Evolutionary conservation across 2,329 filamentous ascomycete species (phyloP).

Genomic region (Blumeriella jaapii): DNA sequence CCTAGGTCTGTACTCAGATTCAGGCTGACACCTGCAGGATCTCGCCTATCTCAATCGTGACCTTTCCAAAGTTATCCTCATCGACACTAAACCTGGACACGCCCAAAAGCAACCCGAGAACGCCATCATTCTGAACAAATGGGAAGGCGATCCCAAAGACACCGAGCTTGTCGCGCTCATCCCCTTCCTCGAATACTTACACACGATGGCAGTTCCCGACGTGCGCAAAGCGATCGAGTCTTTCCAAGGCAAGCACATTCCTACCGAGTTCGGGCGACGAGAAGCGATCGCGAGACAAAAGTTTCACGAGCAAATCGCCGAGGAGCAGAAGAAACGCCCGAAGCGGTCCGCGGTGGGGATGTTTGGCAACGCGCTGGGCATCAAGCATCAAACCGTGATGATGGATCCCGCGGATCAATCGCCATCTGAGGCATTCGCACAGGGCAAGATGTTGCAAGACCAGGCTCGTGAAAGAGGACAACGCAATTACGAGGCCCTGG

Average conservation of each 20-base stretch:
- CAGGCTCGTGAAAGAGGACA: slow-evolving; percentile 85
- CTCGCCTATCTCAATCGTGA: slow-evolving; percentile 96
- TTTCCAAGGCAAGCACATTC: slow-evolving; percentile 82
- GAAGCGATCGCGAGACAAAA: slow-evolving; percentile 77
- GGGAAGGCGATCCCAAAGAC: slow-evolving; percentile 75
- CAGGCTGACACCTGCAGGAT: slow-evolving; percentile 45
- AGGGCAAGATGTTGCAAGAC: slow-evolving; percentile 96
- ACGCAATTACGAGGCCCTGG: slow-evolving; percentile 78
- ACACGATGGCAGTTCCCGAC: slow-evolving; percentile 84
- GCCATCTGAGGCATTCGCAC: slow-evolving; percentile 64
- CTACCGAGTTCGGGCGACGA: slow-evolving; percentile 76
- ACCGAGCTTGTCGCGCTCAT: slow-evolving; percentile 80
- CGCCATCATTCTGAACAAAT: slow-evolving; percentile 81
- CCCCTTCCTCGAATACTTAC: slow-evolving; percentile 94
- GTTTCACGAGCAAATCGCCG: slow-evolving; percentile 67
- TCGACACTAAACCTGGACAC: slow-evolving; percentile 76
- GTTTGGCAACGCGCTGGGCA: slow-evolving; percentile 61
- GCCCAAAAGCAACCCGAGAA: slow-evolving; percentile 92
- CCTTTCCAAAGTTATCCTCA: slow-evolving; percentile 85
- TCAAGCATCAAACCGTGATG: slow-evolving; percentile 60
- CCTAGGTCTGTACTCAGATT: background rate
- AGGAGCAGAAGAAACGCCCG: slow-evolving; percentile 52
- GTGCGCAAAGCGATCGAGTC: slow-evolving; percentile 78
- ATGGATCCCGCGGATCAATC: slow-evolving; percentile 53
- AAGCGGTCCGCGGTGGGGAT: slow-evolving; percentile 53